A percentile compares a stretch with the other conserved stretches of the same genome.
phyloP scores from a whole-genome alignment of 495 filamentous ascomycete genomes.

The Evernia prunastri region DNA sequence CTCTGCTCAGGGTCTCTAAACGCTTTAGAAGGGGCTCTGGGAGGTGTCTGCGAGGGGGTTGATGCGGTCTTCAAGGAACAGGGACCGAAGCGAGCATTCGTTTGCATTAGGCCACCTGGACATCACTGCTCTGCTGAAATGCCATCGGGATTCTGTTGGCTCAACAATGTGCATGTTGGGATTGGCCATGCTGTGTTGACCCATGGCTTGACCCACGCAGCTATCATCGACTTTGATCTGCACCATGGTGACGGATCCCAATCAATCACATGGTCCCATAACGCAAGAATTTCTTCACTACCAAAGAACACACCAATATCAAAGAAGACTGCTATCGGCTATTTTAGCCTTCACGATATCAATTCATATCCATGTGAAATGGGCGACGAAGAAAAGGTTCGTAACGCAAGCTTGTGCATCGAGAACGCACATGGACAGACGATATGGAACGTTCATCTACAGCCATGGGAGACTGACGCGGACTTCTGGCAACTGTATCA shows the following conservation, averaged over 20 bases:
- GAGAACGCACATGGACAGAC: conserved; percentile 87
- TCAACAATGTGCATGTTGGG: conserved; percentile 96
- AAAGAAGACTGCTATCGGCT: conserved; percentile 83
- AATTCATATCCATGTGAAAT: conserved; percentile 93
- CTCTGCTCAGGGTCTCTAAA: conserved; percentile 75
- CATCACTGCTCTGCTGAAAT: conserved; percentile 86
- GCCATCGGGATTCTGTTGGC: conserved; percentile 95
- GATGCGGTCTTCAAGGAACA: conserved; percentile 67
- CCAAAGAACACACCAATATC: conserved; percentile 60
- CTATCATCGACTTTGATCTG: conserved; percentile 94
- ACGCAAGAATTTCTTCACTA: conserved; percentile 50
- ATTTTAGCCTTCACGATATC: conserved; percentile 95
- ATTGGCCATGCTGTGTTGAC: conserved; percentile 79
- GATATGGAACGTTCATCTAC: conserved; percentile 93
- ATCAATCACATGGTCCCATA: conserved; percentile 82
- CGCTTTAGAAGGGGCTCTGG: conserved; percentile 82
- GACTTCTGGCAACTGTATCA: conserved; percentile 90
- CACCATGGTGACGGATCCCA: conserved; percentile 97
- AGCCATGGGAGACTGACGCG: conserved; percentile 69
- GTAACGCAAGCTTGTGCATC: conserved; percentile 84
- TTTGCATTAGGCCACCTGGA: conserved; percentile 77
- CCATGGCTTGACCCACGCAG: conserved; percentile 85
- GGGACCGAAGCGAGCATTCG: conserved; percentile 67
- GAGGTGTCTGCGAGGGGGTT: conserved; percentile 84
- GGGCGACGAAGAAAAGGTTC: conserved; percentile 83